Conservation (phyloP, 2,329 filamentous ascomycete species). For the Fusarium sp. region DNA sequence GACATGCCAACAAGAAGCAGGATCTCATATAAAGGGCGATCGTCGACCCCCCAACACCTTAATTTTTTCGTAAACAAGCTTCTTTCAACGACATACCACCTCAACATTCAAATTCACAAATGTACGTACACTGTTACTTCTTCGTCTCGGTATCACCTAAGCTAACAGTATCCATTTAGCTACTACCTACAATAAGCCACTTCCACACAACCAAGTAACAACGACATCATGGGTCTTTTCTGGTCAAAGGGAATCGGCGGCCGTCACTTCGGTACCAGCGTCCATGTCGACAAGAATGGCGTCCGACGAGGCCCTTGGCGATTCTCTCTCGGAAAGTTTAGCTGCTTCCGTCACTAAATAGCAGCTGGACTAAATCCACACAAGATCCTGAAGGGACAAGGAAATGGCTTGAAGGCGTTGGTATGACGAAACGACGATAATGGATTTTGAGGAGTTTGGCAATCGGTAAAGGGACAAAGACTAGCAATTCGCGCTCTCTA, state of each 20-base stretch:
- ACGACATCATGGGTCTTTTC: constrained; percentile 61
- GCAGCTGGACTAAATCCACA: background rate
- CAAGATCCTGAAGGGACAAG: background rate
- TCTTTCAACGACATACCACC: constrained; percentile 42
- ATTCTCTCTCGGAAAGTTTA: constrained; percentile 65
- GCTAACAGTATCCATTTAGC: constrained; percentile 18
- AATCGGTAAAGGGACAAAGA: background rate
- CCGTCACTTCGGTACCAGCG: constrained; percentile 65
- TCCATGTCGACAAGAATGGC: constrained; percentile 62
- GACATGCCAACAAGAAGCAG: constrained; percentile 21
- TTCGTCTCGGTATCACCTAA: background rate
- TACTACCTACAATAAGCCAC: background rate
- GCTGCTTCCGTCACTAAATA: constrained; percentile 62
- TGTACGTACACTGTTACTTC: constrained; percentile 1
- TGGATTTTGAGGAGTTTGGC: constrained; percentile 29
- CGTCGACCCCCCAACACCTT: constrained; percentile 41
- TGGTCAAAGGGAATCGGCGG: constrained; percentile 64
- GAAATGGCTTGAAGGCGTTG: background rate
- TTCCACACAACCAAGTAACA: constrained; percentile 10
- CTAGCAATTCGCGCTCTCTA: background rate
- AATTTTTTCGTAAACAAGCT: constrained; percentile 39
- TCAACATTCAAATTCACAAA: constrained; percentile 4
- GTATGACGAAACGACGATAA: constrained; percentile 28
- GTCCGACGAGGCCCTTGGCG: constrained; percentile 66
- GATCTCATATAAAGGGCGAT: constrained; percentile 43